Conservation (phyloP, 2,329 filamentous ascomycete species). For the Calonectria fujianensis region DNA sequence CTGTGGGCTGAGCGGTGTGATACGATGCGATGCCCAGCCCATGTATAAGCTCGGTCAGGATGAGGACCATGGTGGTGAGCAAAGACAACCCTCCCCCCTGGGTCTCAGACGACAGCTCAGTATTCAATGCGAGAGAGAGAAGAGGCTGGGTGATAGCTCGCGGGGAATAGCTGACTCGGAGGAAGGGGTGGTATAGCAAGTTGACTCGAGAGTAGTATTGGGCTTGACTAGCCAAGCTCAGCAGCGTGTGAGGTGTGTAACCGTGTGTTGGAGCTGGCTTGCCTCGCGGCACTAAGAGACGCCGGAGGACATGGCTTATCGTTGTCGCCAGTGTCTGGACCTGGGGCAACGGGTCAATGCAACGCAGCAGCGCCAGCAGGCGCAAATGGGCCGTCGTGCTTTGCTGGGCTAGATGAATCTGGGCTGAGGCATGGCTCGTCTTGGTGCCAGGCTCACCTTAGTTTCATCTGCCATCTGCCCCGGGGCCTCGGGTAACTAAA, state of each 20-base stretch:
- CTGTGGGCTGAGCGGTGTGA: constrained; percentile 1
- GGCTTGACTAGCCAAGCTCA: background rate
- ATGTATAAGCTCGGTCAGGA: constrained; percentile 6
- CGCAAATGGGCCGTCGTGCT: background rate
- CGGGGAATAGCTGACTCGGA: background rate
- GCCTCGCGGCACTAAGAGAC: background rate
- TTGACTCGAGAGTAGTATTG: background rate
- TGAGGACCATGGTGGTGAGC: background rate
- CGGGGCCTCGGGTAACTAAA: background rate
- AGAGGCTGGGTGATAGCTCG: background rate
- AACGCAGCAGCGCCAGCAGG: background rate
- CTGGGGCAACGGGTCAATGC: constrained; percentile 1
- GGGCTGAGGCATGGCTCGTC: background rate
- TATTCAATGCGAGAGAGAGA: background rate
- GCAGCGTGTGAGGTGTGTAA: background rate
- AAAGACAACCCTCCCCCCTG: background rate
- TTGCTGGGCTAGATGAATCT: background rate
- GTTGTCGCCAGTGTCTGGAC: background rate
- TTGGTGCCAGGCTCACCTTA: constrained; percentile 1
- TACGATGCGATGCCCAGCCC: background rate
- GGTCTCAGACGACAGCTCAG: background rate
- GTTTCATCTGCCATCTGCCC: background rate
- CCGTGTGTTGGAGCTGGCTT: background rate
- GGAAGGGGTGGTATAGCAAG: background rate
- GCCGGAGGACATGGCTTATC: background rate